A percentile compares a stretch with the other conserved stretches of the same genome.
Conservation (phyloP, 306 rosid genomes). For the Potentilla sterilis region DNA sequence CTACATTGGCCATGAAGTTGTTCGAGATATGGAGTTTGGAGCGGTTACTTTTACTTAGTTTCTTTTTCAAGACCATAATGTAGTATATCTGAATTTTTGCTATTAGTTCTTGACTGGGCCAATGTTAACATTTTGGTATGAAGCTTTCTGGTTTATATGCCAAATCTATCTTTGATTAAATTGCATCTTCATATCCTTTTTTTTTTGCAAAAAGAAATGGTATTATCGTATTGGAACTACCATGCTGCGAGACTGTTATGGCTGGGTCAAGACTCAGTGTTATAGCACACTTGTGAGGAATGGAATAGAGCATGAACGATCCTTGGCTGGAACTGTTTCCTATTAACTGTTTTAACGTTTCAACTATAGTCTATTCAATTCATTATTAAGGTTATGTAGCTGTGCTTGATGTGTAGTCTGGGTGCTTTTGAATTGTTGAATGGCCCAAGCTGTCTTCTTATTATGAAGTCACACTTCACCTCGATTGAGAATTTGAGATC, state of each 20-base stretch:
- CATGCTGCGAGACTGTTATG: neutral
- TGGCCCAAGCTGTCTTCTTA: too few species aligned
- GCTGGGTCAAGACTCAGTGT: neutral
- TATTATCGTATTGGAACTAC: neutral
- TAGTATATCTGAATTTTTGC: neutral
- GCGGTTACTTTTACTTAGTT: neutral
- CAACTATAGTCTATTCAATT: neutral
- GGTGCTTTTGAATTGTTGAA: neutral
- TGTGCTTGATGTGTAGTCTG: neutral
- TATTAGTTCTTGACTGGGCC: neutral
- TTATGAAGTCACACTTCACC: too few species aligned
- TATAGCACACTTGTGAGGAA: neutral
- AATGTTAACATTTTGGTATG: neutral
- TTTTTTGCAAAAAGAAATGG: neutral
- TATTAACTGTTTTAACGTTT: too few species aligned
- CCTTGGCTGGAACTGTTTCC: neutral
- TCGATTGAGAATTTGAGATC: too few species aligned
- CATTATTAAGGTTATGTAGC: neutral
- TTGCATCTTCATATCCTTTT: too few species aligned
- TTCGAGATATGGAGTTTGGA: slow-evolving; percentile 16
- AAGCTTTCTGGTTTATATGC: neutral
- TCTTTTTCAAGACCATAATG: neutral
- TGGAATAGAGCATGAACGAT: neutral
- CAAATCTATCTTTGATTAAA: neutral
- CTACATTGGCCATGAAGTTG: neutral